phyloP scores from a whole-genome alignment of 2,329 filamentous ascomycete genomes.

The Trichoderma atroviride region DNA sequence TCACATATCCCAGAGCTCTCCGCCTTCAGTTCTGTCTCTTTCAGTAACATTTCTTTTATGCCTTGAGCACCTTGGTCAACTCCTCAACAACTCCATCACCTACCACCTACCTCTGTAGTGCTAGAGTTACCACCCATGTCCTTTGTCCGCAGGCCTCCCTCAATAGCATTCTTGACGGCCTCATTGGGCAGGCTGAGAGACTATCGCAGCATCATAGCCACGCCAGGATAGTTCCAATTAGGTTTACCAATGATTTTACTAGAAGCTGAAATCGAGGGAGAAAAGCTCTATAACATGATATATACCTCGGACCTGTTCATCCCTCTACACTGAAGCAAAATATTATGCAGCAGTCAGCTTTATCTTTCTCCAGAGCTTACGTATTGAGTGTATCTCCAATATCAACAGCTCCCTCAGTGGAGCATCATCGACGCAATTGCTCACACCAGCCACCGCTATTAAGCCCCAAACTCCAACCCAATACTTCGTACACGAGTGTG shows the following conservation, averaged over 20 bases:
- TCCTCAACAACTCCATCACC: constrained; percentile 76
- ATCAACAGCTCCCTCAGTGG: not conserved
- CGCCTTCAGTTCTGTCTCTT: too few species aligned
- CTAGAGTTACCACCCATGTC: constrained; percentile 79
- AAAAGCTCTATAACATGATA: too few species aligned
- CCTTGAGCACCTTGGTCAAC: constrained; percentile 68
- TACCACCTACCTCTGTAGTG: constrained; percentile 73
- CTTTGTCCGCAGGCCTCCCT: constrained; percentile 75
- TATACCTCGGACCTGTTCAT: too few species aligned
- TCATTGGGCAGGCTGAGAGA: constrained; percentile 79
- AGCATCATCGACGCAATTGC: constrained; percentile 17
- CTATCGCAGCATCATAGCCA: constrained; percentile 96
- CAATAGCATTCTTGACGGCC: constrained; percentile 78
- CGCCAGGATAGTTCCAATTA: constrained; percentile 88
- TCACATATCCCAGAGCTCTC: too few species aligned
- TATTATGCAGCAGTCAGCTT: too few species aligned
- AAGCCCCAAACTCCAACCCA: not conserved
- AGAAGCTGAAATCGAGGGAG: too few species aligned
- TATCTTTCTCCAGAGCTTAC: too few species aligned
- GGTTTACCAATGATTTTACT: constrained; percentile 92
- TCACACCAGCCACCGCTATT: constrained; percentile 3
- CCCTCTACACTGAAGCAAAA: too few species aligned
- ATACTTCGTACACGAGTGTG: not conserved
- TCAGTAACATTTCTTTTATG: constrained; percentile 19
- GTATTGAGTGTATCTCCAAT: not conserved